Percentiles rank a stretch among this genome's conserved stretches.
Evolutionary conservation across 345 rosid genomes (phyloP).

Genomic region (Cardamine resedifolia): DNA sequence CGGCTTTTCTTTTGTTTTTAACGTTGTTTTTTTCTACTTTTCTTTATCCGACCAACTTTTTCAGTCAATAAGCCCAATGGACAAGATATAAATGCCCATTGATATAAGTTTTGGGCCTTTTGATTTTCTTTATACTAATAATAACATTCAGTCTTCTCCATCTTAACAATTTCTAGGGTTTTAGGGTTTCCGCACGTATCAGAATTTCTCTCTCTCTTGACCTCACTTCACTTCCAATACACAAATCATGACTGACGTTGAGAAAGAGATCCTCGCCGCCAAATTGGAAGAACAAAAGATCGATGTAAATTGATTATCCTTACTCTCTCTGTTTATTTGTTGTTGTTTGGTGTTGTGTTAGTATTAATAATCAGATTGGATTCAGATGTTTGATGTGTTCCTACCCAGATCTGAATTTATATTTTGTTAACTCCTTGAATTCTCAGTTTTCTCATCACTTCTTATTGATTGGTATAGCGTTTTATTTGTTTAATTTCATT

Average conservation of each 20-base stretch:
- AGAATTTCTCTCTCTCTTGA: slow-evolving; percentile 1
- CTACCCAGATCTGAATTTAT: slow-evolving; percentile 5
- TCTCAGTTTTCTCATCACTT: not conserved
- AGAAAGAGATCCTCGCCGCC: slow-evolving; percentile 73
- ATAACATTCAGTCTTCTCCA: not conserved
- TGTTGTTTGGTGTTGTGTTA: not conserved
- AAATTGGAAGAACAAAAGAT: slow-evolving; percentile 69
- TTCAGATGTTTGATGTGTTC: not conserved
- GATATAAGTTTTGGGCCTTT: slow-evolving; percentile 21
- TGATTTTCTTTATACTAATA: not conserved
- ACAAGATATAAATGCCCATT: not conserved
- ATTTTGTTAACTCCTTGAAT: not conserved
- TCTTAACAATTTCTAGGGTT: slow-evolving; percentile 23
- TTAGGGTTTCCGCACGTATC: slow-evolving; percentile 32
- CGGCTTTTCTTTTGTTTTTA: slow-evolving; percentile 36
- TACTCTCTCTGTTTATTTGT: not conserved
- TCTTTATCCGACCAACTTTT: not conserved
- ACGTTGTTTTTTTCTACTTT: not conserved
- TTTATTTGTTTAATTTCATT: slow-evolving; percentile 1
- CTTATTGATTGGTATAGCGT: not conserved
- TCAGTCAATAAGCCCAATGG: slow-evolving; percentile 11
- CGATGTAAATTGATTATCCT: slow-evolving; percentile 43
- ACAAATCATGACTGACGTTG: slow-evolving; percentile 60
- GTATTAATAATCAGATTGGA: not conserved
- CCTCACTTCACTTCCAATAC: not conserved